These are phyloP conservation scores for Alloteropsis angusta DNA, from an alignment of 202 grass and related monocot genomes.

Conservation along the genomic window DNA sequence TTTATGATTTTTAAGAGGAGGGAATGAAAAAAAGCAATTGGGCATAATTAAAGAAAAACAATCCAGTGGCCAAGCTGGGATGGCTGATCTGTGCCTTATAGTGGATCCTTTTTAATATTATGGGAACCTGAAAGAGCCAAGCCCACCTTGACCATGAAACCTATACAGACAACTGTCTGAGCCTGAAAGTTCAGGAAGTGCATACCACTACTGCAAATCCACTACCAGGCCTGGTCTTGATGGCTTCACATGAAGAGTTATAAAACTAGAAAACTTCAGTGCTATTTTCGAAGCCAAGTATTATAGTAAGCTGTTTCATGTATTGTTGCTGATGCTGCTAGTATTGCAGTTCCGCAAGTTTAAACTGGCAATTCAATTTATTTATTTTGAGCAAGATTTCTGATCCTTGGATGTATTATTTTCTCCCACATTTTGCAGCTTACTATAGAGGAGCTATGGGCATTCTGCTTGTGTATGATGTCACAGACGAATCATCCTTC, in stretches of 20 bases:
- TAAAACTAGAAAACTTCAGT: background rate
- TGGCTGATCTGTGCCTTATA: background rate
- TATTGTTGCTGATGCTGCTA: background rate
- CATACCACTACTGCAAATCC: background rate
- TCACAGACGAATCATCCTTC: conserved; percentile 86
- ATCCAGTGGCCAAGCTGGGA: background rate
- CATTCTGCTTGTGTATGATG: conserved; percentile 90
- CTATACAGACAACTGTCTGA: background rate
- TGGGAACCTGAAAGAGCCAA: background rate
- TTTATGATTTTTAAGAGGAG: background rate
- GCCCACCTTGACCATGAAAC: background rate
- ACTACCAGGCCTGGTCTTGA: background rate
- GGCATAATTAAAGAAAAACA: background rate
- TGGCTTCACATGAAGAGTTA: background rate
- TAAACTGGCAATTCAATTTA: background rate
- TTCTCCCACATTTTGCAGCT: conserved; percentile 22
- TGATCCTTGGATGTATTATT: background rate
- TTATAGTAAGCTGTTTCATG: background rate
- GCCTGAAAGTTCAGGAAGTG: background rate
- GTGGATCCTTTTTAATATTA: background rate
- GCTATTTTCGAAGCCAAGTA: background rate
- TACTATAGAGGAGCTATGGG: conserved; percentile 97
- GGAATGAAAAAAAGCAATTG: background rate
- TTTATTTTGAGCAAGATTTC: background rate
- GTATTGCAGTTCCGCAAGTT: background rate